phyloP scores from a whole-genome alignment of 2,329 filamentous ascomycete genomes.

The Exophiala spinifera region DNA sequence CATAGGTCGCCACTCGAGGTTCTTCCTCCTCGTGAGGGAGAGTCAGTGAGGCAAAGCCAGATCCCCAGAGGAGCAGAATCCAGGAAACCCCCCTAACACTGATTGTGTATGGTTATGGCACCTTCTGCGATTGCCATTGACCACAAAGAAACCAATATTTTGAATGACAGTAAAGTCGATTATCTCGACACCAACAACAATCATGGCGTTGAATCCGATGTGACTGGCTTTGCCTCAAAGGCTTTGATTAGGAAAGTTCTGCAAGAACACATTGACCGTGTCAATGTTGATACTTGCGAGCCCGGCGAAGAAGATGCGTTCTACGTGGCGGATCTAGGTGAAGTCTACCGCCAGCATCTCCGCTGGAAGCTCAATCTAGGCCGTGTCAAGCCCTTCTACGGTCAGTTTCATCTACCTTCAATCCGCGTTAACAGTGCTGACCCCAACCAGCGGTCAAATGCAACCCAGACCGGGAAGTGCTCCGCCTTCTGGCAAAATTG shows the following conservation, averaged over 20 bases:
- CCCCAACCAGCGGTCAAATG: conserved; percentile 79
- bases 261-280: conserved; percentile 75
- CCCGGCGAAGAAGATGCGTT: conserved; percentile 96
- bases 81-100: conserved; percentile 91
- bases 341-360: conserved; percentile 97
- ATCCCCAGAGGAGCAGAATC: conserved; percentile 84
- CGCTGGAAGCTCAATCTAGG: conserved; percentile 95
- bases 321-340: conserved; percentile 95
- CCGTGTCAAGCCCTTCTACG: conserved; percentile 94
- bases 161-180: conserved; percentile 32
- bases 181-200: conserved; percentile 35
- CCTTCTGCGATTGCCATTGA: conserved; percentile 60
- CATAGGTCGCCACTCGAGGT: conserved; percentile 97
- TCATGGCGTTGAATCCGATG: conserved; percentile 48
- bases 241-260: conserved; percentile 82
- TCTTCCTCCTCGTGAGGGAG: conserved; percentile 99
- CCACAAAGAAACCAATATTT: conserved; percentile 24
- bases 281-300: conserved; percentile 84
- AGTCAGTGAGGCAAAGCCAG: conserved; percentile 92
- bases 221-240: conserved; percentile 58
- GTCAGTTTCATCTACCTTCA: conserved; percentile 49
- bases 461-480: conserved; percentile 87
- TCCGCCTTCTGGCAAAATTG: conserved; percentile 80
- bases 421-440: conserved; percentile 12
- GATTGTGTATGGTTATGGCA: conserved; percentile 63